Percentiles rank a stretch among this genome's conserved stretches.
Conservation (phyloP, 192 early-diverging fungal genomes). For the Linnemannia zychae region DNA sequence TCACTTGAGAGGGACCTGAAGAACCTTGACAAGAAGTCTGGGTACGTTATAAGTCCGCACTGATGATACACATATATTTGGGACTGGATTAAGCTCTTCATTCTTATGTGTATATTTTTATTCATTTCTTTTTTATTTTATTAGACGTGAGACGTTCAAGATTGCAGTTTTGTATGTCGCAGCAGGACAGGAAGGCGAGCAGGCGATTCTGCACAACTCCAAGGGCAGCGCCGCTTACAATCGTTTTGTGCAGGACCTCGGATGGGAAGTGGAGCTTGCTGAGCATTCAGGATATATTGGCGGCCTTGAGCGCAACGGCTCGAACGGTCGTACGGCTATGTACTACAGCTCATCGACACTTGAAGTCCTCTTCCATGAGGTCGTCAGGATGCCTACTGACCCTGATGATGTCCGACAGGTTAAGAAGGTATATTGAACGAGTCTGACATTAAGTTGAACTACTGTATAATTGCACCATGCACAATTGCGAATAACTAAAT, state of each 20-base stretch:
- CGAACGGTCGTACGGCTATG: slow-evolving; percentile 80
- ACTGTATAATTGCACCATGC: not conserved
- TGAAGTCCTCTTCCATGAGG: slow-evolving; percentile 96
- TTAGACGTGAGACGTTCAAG: slow-evolving; percentile 88
- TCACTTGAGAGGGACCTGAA: slow-evolving; percentile 79
- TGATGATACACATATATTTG: not conserved
- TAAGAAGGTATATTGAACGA: slow-evolving; percentile 79
- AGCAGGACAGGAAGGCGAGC: slow-evolving; percentile 91
- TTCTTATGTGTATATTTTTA: slow-evolving; percentile 1
- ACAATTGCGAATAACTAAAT: not conserved
- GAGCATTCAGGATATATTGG: slow-evolving; percentile 90
- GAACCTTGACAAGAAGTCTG: slow-evolving; percentile 84
- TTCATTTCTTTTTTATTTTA: slow-evolving; percentile 24
- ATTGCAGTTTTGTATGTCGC: slow-evolving; percentile 94
- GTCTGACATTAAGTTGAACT: no score
- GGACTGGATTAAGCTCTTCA: not conserved
- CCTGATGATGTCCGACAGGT: slow-evolving; percentile 85
- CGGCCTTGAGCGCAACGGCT: slow-evolving; percentile 84
- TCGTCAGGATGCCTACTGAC: slow-evolving; percentile 88
- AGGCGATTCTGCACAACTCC: slow-evolving; percentile 85
- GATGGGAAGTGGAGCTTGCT: slow-evolving; percentile 92
- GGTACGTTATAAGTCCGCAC: slow-evolving; percentile 63
- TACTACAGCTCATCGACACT: slow-evolving; percentile 89
- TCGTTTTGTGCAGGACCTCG: slow-evolving; percentile 90
- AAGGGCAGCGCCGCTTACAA: slow-evolving; percentile 80